Evolutionary conservation across 169 alveolate genomes (phyloP).

Genomic region (Plasmodium coatneyi): DNA sequence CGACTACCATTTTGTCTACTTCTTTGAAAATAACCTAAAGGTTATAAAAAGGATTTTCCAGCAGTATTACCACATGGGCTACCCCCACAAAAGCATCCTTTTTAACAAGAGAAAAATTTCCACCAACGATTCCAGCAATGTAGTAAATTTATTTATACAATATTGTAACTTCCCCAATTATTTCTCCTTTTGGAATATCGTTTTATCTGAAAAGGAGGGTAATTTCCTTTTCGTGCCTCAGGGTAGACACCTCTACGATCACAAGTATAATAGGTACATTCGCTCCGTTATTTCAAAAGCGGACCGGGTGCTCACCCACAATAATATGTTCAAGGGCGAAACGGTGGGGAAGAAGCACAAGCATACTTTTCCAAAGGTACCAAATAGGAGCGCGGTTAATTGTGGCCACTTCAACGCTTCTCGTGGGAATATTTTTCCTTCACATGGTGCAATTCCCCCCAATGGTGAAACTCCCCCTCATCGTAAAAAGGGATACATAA

Average conservation of each 20-base stretch:
- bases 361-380: background rate
- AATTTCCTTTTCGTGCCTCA: slow-evolving; percentile 23
- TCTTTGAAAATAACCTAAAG: slow-evolving; percentile 57
- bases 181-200: slow-evolving; percentile 40
- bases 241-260: slow-evolving; percentile 26
- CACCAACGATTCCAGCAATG: background rate
- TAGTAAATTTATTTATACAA: slow-evolving; percentile 27
- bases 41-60: slow-evolving; percentile 42
- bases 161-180: slow-evolving; percentile 71
- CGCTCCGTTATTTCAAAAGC: slow-evolving; percentile 8
- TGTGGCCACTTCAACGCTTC: background rate
- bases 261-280: slow-evolving; percentile 43
- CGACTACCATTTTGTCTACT: slow-evolving; percentile 47
- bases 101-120: slow-evolving; percentile 14
- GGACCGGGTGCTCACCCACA: background rate
- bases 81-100: slow-evolving; percentile 11
- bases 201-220: background rate
- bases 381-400: background rate
- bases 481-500: background rate
- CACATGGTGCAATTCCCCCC: background rate
- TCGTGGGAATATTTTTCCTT: background rate
- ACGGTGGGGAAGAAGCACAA: background rate
- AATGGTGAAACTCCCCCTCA: background rate
- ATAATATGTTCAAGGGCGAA: background rate
- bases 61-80: slow-evolving; percentile 74